Percentiles rank a stretch among this genome's conserved stretches.
Conservation (phyloP, 306 rosid species). For the Malus fusca region DNA sequence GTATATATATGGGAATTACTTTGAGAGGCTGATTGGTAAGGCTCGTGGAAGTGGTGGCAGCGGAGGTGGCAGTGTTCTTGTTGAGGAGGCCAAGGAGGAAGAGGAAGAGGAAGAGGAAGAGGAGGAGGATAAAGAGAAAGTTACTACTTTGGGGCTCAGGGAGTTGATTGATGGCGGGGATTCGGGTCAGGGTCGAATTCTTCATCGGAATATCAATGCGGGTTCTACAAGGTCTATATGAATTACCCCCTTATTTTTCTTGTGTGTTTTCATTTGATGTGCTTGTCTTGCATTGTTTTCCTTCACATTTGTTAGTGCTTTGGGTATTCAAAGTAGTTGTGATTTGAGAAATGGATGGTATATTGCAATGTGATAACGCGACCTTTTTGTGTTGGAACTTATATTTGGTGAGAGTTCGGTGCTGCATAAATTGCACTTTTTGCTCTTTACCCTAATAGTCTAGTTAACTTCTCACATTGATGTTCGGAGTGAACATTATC, state of each 20-base stretch:
- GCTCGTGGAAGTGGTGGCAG: slow-evolving; percentile 1
- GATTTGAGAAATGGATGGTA: neutral
- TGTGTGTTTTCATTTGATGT: neutral
- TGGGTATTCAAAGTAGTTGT: neutral
- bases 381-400: neutral
- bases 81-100: slow-evolving; percentile 16
- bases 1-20: slow-evolving; percentile 89
- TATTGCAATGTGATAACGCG: neutral
- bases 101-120: slow-evolving; percentile 12
- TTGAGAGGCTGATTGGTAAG: slow-evolving; percentile 47
- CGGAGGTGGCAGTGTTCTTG: slow-evolving; percentile 1
- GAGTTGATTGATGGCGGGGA: slow-evolving; percentile 64
- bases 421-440: neutral
- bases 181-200: slow-evolving; percentile 52
- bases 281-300: neutral
- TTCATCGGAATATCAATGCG: slow-evolving; percentile 74
- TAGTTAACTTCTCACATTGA: neutral
- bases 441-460: neutral
- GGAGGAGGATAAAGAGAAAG: slow-evolving; percentile 28
- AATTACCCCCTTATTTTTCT: neutral
- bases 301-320: neutral
- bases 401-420: neutral
- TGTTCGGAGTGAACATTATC: neutral
- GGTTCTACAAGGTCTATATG: slow-evolving; percentile 53
- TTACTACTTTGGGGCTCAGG: slow-evolving; percentile 52